These are phyloP conservation scores for Diaporthe ilicicola DNA, from an alignment of 2,329 filamentous ascomycete genomes.

Conservation along the genomic window DNA sequence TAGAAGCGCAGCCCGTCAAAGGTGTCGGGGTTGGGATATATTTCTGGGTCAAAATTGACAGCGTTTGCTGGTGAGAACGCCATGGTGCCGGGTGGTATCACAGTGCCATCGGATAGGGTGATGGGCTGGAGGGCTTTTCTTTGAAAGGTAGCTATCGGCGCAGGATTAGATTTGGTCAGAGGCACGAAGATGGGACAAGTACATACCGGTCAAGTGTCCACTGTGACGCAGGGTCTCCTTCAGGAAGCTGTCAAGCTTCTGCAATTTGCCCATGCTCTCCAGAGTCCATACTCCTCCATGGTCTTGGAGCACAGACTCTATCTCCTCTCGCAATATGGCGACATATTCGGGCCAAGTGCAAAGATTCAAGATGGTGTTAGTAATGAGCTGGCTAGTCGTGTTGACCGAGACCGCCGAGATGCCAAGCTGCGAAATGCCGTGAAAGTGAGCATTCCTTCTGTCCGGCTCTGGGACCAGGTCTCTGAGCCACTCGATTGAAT, in stretches of 20 bases:
- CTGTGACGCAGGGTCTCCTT: constrained; percentile 47
- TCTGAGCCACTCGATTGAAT: background rate
- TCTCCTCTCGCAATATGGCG: constrained; percentile 51
- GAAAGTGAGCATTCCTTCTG: background rate
- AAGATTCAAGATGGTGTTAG: background rate
- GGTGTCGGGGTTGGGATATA: constrained; percentile 45
- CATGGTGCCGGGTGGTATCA: constrained; percentile 51
- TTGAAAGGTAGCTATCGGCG: too few species aligned
- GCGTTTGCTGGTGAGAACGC: constrained; percentile 50
- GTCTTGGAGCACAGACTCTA: constrained; percentile 41
- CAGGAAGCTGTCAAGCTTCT: constrained; percentile 51
- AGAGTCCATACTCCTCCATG: constrained; percentile 34
- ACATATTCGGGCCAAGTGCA: constrained; percentile 47
- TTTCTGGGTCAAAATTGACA: constrained; percentile 47
- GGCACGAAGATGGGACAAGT: too few species aligned
- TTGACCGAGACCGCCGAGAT: background rate
- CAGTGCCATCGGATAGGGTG: constrained; percentile 62
- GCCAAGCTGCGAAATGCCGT: background rate
- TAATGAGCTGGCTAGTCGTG: background rate
- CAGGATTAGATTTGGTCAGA: too few species aligned
- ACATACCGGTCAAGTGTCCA: background rate
- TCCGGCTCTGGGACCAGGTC: background rate
- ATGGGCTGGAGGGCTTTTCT: constrained; percentile 42
- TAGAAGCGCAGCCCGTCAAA: constrained; percentile 17
- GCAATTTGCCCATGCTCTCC: constrained; percentile 47